Evolutionary conservation across 192 early-diverging fungal genomes (phyloP).

Genomic region (Entomortierella lignicola): DNA sequence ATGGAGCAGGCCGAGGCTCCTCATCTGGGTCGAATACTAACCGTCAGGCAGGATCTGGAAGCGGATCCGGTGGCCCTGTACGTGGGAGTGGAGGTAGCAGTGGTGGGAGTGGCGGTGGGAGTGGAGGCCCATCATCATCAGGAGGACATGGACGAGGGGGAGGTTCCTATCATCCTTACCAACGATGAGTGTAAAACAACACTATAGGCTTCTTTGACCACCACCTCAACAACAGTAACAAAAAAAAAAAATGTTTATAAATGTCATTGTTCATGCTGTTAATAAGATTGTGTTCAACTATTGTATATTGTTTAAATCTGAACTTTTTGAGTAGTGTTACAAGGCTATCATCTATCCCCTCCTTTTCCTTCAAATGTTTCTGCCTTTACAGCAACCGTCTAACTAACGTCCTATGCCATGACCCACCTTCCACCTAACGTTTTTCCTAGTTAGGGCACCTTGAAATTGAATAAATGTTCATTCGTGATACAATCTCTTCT

Average conservation of each 20-base stretch:
- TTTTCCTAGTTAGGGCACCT: not conserved
- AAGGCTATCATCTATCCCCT: not conserved
- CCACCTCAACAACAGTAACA: too few relatives aligned
- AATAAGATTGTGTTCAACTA: too few relatives aligned
- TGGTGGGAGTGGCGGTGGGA: constrained; percentile 1
- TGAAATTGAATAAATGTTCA: not conserved
- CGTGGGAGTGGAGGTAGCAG: constrained; percentile 22
- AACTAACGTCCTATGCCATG: not conserved
- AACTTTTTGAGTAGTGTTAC: too few relatives aligned
- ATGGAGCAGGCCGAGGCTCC: constrained; percentile 8
- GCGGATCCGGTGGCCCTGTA: constrained; percentile 52
- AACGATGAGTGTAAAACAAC: constrained; percentile 17
- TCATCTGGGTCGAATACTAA: not conserved
- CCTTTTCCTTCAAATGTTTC: not conserved
- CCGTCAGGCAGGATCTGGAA: constrained; percentile 41
- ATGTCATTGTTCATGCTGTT: not conserved
- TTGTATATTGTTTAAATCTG: too few relatives aligned
- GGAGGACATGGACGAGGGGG: constrained; percentile 20
- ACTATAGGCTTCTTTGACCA: not conserved
- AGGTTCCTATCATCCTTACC: constrained; percentile 51
- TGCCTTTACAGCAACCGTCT: not conserved
- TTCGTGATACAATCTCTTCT: constrained; percentile 79
- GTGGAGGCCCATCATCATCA: constrained; percentile 1
- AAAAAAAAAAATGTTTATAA: not conserved
- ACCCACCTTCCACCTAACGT: not conserved